phyloP scores from a whole-genome alignment of 2,329 filamentous ascomycete species.

The Botrytis galanthina region DNA sequence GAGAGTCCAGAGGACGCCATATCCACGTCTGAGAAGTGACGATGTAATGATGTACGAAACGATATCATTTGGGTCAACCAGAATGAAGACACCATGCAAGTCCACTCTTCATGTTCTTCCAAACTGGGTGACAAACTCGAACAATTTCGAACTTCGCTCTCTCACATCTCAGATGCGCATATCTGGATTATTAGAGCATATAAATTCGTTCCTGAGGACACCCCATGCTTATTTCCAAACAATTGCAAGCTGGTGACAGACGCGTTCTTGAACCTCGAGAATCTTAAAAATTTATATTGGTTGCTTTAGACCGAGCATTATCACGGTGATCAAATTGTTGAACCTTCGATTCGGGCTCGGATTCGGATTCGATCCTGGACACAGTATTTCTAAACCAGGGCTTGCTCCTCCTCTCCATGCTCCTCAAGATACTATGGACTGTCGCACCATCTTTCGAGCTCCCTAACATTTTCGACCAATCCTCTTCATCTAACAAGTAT shows the following conservation, averaged over 20 bases:
- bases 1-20: neutral
- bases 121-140: neutral
- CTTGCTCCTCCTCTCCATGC: neutral
- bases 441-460: neutral
- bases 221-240: neutral
- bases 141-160: neutral
- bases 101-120: neutral
- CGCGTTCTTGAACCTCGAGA: neutral
- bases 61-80: neutral
- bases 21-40: too few relatives aligned
- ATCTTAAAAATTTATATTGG: neutral
- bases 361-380: neutral
- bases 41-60: neutral
- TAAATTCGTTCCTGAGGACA: neutral
- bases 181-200: neutral
- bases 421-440: neutral
- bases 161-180: neutral
- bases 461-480: neutral
- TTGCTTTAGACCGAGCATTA: neutral
- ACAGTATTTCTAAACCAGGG: too few relatives aligned
- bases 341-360: neutral
- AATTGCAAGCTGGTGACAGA: neutral
- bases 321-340: neutral
- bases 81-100: neutral
- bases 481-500: neutral